Evolutionary conservation across 1,139 yeast species (phyloP), one percentile per base, ranked within the genome.

Genomic region (Geotrichum aggregatum): DNA sequence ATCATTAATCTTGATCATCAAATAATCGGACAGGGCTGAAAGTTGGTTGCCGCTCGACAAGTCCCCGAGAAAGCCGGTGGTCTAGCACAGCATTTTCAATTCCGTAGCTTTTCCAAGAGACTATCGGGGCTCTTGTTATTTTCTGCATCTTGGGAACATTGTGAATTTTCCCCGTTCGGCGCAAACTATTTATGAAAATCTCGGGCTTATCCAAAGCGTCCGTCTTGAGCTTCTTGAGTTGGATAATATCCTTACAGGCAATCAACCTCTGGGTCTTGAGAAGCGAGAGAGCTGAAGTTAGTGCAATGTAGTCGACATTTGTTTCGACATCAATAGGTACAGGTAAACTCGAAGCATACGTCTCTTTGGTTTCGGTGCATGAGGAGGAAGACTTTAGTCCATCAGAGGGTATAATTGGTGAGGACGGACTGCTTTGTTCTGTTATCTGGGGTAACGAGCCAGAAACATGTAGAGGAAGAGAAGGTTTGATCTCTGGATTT

Each of bases 241-340:
- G 52, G 14, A 57, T 56, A 11, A 66, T 58, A 45, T 66, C 70
- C 10, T 58, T 54, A 21, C 54, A 40, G 6, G 69, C 66, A 5
- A 54, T 49, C 13, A 49, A 46, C 18, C 62, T 60, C 53, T 66
- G 70, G 4, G 59, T 50, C 6, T 56, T 52, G 19, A 66, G 59
- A 44, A 66, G 53, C 16, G 60, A 57, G 11, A 66, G 58, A 3
- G 69, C 62, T 2, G 69, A 61, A 11, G 61, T 49, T 35, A 66
- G 58, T n/a, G 69, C 70, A 38, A 66, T 60, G 54, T 66, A 66
- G 52, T 66, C 70, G 2, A 66, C 57, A 53, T 65, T 65, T n/a
- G 34, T 41, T 28, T 41, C 44, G 10, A 41, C 35, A 22, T 41
- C 35, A 14, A 41, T 39, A 14, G 43, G 43, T n/a, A 24, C 13